These are phyloP conservation scores for Apophysomyces elegans DNA, from an alignment of 371 early-diverging fungal genomes.

Conservation along the genomic window DNA sequence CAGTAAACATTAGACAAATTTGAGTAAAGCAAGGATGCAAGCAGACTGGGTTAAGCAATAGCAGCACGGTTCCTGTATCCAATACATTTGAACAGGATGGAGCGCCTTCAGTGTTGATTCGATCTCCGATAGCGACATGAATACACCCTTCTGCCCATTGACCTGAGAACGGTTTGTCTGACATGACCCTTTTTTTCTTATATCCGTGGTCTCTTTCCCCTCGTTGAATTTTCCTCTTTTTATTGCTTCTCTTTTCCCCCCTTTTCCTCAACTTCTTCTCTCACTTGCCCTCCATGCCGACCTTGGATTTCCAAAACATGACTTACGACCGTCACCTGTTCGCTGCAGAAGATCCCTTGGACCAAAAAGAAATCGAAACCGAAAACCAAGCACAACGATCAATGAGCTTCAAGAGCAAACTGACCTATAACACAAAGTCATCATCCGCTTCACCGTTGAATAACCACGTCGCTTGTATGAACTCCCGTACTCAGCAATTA, in stretches of 20 bases:
- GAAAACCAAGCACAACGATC: constrained; percentile 6
- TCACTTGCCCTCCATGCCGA: constrained; percentile 3
- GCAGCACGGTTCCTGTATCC: too few species aligned
- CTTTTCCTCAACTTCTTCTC: background rate
- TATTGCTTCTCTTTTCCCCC: background rate
- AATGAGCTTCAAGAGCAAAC: background rate
- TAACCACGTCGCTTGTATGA: background rate
- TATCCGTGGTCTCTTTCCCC: background rate
- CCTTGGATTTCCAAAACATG: constrained; percentile 8
- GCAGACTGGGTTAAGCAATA: too few species aligned
- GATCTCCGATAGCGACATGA: too few species aligned
- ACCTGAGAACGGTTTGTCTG: background rate
- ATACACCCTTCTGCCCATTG: background rate
- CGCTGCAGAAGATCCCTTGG: background rate
- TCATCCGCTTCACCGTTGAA: constrained; percentile 4
- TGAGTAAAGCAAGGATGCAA: too few species aligned
- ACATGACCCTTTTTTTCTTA: background rate
- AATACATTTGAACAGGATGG: too few species aligned
- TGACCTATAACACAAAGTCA: background rate
- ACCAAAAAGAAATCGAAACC: background rate
- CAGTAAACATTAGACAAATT: too few species aligned
- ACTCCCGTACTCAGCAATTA: background rate
- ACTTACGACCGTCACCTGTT: background rate
- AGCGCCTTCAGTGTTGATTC: too few species aligned
- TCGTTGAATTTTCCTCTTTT: background rate